Conservation (phyloP, 306 rosid genomes). For the Prunus persica region DNA sequence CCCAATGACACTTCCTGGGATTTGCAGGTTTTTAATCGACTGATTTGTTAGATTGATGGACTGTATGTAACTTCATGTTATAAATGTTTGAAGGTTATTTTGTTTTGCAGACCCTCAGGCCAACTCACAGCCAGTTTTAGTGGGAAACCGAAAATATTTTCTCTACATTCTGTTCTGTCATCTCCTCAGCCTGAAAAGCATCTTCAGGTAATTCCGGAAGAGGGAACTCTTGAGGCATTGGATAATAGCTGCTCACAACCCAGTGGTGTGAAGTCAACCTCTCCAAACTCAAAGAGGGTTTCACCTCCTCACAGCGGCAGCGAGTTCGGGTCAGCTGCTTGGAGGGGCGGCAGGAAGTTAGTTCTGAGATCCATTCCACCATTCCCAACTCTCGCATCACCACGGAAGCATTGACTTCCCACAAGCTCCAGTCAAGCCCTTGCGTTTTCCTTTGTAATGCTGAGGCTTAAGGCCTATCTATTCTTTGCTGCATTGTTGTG, state of each 20-base stretch:
- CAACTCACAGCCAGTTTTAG: not conserved
- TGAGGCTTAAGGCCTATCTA: not conserved
- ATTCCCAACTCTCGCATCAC: conserved; percentile 18
- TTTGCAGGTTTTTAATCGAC: conserved; percentile 22
- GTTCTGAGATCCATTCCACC: conserved; percentile 26
- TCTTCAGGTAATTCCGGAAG: conserved; percentile 24
- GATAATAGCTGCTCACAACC: conserved; percentile 3
- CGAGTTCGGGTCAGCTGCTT: conserved; percentile 14
- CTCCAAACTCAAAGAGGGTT: conserved; percentile 29
- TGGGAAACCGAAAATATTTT: not conserved
- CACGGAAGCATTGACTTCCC: not conserved
- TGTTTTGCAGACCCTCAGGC: conserved; percentile 5
- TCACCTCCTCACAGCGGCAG: conserved; percentile 18
- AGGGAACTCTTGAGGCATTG: conserved; percentile 13
- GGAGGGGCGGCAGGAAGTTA: conserved; percentile 27
- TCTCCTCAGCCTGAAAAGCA: conserved; percentile 11
- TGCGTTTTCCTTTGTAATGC: not conserved
- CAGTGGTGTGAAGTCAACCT: conserved; percentile 5
- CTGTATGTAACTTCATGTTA: not conserved
- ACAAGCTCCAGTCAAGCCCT: not conserved
- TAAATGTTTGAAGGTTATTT: not conserved
- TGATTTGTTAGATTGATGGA: not conserved
- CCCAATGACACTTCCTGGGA: conserved; percentile 1
- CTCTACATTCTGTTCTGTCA: conserved; percentile 1
- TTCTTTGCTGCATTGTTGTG: not conserved